Conservation (phyloP, 306 rosid species). For the Abrus pulchellus region DNA sequence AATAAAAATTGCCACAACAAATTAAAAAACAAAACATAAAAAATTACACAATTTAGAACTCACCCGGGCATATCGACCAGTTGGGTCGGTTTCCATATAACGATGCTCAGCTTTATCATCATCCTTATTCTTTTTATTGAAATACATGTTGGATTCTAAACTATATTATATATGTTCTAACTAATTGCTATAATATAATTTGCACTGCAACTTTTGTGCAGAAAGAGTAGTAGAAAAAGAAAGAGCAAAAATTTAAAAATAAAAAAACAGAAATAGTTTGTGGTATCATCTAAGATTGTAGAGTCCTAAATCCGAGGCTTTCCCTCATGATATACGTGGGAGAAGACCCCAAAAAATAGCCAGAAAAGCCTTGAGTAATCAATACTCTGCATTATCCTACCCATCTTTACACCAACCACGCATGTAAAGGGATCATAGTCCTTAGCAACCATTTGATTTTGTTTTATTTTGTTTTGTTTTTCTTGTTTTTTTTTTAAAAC, state of each 20-base stretch:
- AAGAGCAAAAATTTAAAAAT: neutral
- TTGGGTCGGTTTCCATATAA: slow-evolving; percentile 80
- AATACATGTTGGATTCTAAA: slow-evolving; percentile 52
- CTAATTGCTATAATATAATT: slow-evolving; percentile 10
- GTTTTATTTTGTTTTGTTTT: neutral
- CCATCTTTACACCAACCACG: slow-evolving; percentile 57
- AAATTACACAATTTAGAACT: slow-evolving; percentile 32
- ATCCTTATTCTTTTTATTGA: slow-evolving; percentile 46
- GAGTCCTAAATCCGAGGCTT: slow-evolving; percentile 65
- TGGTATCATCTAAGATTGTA: neutral
- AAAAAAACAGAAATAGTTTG: neutral
- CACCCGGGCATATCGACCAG: slow-evolving; percentile 86
- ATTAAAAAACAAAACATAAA: neutral
- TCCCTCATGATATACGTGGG: slow-evolving; percentile 72
- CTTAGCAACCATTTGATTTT: slow-evolving; percentile 60
- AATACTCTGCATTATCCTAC: slow-evolving; percentile 70
- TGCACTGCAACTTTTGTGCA: slow-evolving; percentile 25
- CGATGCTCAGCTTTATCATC: slow-evolving; percentile 48
- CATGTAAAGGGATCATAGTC: slow-evolving; percentile 55
- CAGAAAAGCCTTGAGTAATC: slow-evolving; percentile 72
- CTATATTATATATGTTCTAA: slow-evolving; percentile 12
- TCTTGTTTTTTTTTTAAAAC: slow-evolving; percentile 14
- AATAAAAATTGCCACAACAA: neutral
- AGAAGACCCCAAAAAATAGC: slow-evolving; percentile 70
- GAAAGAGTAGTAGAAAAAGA: neutral